Evolutionary conservation across 805 yeast genomes (phyloP), one percentile per base, ranked within the genome.

Genomic region (Cyberlindnera misumaiensis): DNA sequence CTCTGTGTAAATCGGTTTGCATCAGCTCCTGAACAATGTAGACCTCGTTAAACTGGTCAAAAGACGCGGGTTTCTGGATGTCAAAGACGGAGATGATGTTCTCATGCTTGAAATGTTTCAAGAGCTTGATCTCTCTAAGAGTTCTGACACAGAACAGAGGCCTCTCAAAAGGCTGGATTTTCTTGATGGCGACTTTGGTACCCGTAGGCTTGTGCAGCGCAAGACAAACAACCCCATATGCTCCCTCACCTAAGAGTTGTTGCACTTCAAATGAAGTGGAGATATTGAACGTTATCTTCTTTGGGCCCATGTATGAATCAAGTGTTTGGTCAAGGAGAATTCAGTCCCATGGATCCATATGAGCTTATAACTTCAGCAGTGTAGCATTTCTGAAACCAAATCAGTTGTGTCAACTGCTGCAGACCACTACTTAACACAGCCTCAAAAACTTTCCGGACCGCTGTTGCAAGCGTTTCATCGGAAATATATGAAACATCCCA

Each of bases 181-280:
- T 90, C 62, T 90, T 90, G 54, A 90, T 88, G 30, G 97, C 97
- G n/a, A 90, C 97, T 46, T 77, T 77, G 49, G 83, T 89, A 39
- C 82, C 81, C 1, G 93, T 75, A 5, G 96, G 95, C 53, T 76
- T 75, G 61, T 90, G 96, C 10, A 80, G 63, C 0, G 97, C 97
- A 10, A 90, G 77, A 59, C 96, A 80, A 10, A 90, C 97, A 11
- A 89, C 78, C 5, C 97, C 97, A 56, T 90, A 90, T 0, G 97
- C 97, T 14, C 97, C 97, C 60, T 88, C 95, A 8, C 97, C 97
- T 2, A 90, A 80, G 12, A 90, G 75, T 48, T 85, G 87, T 36
- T 80, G 68, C 34, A 90, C 78, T 59, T 87, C 87, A 60, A 89
- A 90, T 54, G 85, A 88, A 44, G 83, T 84, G 22, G 89, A 79